phyloP scores from a whole-genome alignment of 1,139 yeast genomes.

The Saccharomyces hybrid region DNA sequence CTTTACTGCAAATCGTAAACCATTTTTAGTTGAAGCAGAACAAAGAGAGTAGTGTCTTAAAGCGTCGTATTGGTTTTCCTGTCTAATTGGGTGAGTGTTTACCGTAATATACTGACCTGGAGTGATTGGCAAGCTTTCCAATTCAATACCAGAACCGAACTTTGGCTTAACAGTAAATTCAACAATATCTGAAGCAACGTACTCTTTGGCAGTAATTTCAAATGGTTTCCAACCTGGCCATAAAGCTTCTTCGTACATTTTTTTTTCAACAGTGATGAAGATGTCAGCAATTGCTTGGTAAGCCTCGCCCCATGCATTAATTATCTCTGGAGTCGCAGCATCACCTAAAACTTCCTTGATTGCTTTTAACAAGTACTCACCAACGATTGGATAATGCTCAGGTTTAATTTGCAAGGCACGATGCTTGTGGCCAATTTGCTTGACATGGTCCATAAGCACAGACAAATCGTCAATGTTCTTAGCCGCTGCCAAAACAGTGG shows the following conservation, averaged over 20 bases:
- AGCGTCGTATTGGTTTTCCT: constrained; percentile 27
- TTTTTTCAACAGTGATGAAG: constrained; percentile 49
- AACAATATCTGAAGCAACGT: constrained; percentile 41
- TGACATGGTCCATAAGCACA: constrained; percentile 47
- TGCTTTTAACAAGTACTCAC: constrained; percentile 46
- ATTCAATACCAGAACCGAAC: constrained; percentile 30
- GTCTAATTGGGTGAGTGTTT: constrained; percentile 35
- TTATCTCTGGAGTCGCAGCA: constrained; percentile 48
- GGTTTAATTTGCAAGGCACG: constrained; percentile 56
- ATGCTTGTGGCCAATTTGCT: constrained; percentile 57
- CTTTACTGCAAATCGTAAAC: constrained; percentile 42
- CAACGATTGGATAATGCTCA: constrained; percentile 62
- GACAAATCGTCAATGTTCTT: constrained; percentile 54
- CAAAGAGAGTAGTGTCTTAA: constrained; percentile 31
- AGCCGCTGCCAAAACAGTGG: constrained; percentile 55
- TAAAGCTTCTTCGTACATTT: constrained; percentile 38
- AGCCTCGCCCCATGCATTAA: constrained; percentile 61
- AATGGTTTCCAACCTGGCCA: constrained; percentile 56
- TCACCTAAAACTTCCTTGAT: constrained; percentile 50
- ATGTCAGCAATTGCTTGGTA: constrained; percentile 57
- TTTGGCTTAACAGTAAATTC: constrained; percentile 46
- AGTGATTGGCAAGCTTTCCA: constrained; percentile 35
- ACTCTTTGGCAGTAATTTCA: constrained; percentile 37
- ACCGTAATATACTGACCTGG: constrained; percentile 58
- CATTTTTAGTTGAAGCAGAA: constrained; percentile 18